phyloP scores from a whole-genome alignment of 176 grass and related monocot genomes.

The Guadua angustifolia region DNA sequence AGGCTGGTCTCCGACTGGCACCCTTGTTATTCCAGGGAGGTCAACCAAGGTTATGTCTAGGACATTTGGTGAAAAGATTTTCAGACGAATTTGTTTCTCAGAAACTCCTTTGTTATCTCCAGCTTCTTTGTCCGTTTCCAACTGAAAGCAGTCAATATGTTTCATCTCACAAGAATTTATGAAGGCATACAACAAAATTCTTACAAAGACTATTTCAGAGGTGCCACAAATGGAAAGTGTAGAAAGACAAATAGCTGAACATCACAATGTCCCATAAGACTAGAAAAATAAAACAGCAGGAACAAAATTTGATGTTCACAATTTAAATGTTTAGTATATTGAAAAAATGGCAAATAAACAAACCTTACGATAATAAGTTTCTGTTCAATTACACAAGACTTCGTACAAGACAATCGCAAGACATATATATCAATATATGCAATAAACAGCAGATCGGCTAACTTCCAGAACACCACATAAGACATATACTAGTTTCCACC shows the following conservation, averaged over 20 bases:
- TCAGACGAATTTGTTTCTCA: constrained; percentile 87
- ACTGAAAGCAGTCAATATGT: constrained; percentile 52
- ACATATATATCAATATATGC: background rate
- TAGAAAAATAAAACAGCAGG: constrained; percentile 30
- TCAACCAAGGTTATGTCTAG: constrained; percentile 96
- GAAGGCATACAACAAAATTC: constrained; percentile 19
- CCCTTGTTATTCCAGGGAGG: constrained; percentile 89
- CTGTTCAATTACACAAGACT: background rate
- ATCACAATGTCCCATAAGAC: background rate
- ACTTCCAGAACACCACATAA: background rate
- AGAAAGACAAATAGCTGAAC: background rate
- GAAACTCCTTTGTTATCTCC: constrained; percentile 85
- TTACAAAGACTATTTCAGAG: constrained; percentile 18
- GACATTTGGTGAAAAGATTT: constrained; percentile 90
- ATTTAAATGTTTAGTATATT: constrained; percentile 8
- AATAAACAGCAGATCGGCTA: background rate
- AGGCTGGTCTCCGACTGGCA: constrained; percentile 92
- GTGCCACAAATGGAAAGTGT: constrained; percentile 6
- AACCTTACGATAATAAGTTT: background rate
- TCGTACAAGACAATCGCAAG: background rate
- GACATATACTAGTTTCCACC: no score
- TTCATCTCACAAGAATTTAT: constrained; percentile 37
- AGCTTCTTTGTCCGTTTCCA: constrained; percentile 89
- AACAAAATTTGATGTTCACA: constrained; percentile 4
- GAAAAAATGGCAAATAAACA: background rate